Percentiles rank a stretch among this genome's conserved stretches.
Evolutionary conservation across 345 rosid genomes (phyloP).

Genomic region (Geranium brycei): DNA sequence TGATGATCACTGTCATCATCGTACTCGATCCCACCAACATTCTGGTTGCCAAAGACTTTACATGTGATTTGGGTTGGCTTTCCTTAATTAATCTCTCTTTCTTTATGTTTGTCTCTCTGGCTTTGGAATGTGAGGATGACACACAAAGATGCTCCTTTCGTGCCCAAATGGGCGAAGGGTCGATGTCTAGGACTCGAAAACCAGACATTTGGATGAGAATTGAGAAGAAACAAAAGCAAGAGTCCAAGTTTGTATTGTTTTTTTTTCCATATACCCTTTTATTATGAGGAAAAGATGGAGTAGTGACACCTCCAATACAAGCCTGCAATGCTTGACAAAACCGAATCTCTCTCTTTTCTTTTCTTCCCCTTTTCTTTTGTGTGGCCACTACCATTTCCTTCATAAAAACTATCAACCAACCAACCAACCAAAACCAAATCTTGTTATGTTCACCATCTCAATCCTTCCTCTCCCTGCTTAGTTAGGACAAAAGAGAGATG

Average conservation of each 20-base stretch:
- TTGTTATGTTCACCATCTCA: slow-evolving; percentile 10
- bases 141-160: not conserved
- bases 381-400: slow-evolving; percentile 6
- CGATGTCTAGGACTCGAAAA: not conserved
- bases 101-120: not conserved
- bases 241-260: not conserved
- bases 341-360: slow-evolving; percentile 21
- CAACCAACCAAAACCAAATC: slow-evolving; percentile 31
- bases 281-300: not conserved
- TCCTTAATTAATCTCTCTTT: not conserved
- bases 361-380: no score
- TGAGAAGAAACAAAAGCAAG: not conserved
- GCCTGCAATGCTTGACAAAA: slow-evolving; percentile 25
- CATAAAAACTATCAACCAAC: slow-evolving; percentile 28
- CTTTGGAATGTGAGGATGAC: not conserved
- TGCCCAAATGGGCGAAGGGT: no score
- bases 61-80: not conserved
- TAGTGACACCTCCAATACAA: slow-evolving; percentile 13
- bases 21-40: no score
- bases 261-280: not conserved
- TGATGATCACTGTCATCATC: not conserved
- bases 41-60: not conserved
- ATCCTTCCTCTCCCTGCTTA: not conserved
- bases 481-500: not conserved
- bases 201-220: not conserved